Base-by-base conservation (phyloP, 2,329 filamentous ascomycete species). In the Fusarium pseudograminearum region DNA sequence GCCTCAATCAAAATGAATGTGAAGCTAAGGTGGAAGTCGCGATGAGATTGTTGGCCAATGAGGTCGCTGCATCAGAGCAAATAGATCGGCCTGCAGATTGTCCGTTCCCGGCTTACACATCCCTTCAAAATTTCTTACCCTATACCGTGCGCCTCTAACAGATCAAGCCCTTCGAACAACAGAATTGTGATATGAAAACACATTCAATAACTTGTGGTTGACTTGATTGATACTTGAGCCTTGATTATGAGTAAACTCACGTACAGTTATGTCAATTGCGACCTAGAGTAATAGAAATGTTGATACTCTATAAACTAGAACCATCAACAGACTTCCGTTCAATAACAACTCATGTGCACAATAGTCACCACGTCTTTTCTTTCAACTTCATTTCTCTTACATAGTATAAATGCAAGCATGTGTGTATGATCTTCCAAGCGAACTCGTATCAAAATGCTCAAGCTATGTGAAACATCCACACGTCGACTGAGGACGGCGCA, bases 21-120 rank as follows among this genome's bases (percentile, higher is more conserved):
- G 67, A 74, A 73, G 61, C 61, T 61, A 61, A 65, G 62, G 28
- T 42, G 18, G 54, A 60, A 61, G 63, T 61, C 47, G 60, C 60
- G 67, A 71, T 69, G 72, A 64, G 58, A 61, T 61, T 61, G 67
- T 57, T 55, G 42, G 45, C 72, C 72, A 74, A 74, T 74, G 46
- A 74, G 59, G 62, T 57, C 28, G 48, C 50, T 24, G 53, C 46
- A 46, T 53, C 45, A 34, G 26, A 42, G 41, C 10, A 26, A 53
- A 57, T 30, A 12, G 41, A 53, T 54, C 65, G 71, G 72, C 50
- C 26, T 50, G 51, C 53, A 65, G 65, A 74, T 74, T 74, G 64
- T 73, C 72, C 72, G 72, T 53, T 67, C 57, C 72, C 72, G 67
- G 52, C 20, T 46, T 18, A 48, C 50, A 50, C 45, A 20, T 42